Evolutionary conservation across 1,284 basidiomycete genomes (phyloP).

Genomic region (Cystobasidiaceae sp.): DNA sequence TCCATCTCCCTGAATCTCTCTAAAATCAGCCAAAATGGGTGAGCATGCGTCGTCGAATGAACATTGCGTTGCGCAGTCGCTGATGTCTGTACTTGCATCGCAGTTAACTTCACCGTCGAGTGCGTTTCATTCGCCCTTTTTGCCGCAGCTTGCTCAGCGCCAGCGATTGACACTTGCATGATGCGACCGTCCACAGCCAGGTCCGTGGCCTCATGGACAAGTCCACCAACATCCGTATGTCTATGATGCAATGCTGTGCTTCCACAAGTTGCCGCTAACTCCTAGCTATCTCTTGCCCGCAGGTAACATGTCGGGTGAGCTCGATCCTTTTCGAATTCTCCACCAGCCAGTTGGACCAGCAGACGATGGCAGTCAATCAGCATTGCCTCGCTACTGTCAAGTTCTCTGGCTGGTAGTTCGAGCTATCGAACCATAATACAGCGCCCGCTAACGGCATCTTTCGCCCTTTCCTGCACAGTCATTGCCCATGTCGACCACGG

Average conservation of each 20-base stretch:
- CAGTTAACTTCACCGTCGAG: slow-evolving; percentile 33
- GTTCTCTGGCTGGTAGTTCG: neutral
- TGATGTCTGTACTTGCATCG: neutral
- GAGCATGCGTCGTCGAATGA: neutral
- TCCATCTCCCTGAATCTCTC: neutral
- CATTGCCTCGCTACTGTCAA: neutral
- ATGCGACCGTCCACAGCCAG: slow-evolving; percentile 16
- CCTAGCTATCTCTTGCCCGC: neutral
- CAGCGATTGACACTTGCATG: no score
- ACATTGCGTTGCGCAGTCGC: neutral
- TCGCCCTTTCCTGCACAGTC: neutral
- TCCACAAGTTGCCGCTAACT: neutral
- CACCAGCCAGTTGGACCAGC: slow-evolving; percentile 8
- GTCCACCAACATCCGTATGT: slow-evolving; percentile 26
- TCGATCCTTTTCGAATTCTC: neutral
- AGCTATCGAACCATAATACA: no score
- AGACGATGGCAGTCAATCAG: neutral
- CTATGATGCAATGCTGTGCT: neutral
- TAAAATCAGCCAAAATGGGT: slow-evolving; percentile 30
- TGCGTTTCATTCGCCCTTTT: neutral
- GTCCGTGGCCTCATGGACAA: slow-evolving; percentile 30
- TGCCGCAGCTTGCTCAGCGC: no score
- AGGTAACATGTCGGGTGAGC: slow-evolving; percentile 31
- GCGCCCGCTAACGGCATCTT: neutral
- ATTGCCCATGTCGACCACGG: slow-evolving; percentile 77